Conservation (phyloP, 2,329 filamentous ascomycete species). For the Lecanosticta acicola region DNA sequence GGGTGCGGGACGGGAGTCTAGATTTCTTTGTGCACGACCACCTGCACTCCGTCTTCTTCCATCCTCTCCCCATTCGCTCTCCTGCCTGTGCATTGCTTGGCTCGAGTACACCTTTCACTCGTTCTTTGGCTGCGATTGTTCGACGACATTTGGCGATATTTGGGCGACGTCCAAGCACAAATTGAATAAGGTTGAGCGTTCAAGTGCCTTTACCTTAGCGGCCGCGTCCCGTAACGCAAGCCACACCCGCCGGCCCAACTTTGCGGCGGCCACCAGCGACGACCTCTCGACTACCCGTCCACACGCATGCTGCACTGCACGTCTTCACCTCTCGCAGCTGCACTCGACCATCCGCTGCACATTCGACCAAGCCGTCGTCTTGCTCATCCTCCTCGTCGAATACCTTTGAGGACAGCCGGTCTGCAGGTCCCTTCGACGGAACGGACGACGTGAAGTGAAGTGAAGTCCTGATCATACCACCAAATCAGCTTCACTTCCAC, state of each 20-base stretch:
- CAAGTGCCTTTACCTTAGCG: neutral
- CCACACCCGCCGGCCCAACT: neutral
- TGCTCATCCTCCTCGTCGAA: conserved; percentile 29
- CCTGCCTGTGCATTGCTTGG: neutral
- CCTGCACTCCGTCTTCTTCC: no score
- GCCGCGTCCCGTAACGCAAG: neutral
- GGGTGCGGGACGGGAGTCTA: neutral
- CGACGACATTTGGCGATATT: no score
- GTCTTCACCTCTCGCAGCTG: neutral
- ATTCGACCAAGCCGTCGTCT: conserved; percentile 1
- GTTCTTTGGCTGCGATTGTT: neutral
- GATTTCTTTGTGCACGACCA: neutral
- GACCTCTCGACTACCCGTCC: neutral
- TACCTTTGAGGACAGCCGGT: conserved; percentile 79
- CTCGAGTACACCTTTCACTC: neutral
- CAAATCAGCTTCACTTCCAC: neutral
- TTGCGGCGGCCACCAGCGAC: neutral
- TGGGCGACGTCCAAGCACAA: no score
- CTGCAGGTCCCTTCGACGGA: conserved; percentile 63
- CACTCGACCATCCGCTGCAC: neutral
- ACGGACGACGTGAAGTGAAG: no score
- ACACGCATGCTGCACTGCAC: neutral
- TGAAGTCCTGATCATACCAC: neutral
- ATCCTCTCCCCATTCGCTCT: neutral
- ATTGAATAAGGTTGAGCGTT: no score